Evolutionary conservation across 768 basidiomycete genomes (phyloP).

Genomic region (Udeniomyces megalosporus): DNA sequence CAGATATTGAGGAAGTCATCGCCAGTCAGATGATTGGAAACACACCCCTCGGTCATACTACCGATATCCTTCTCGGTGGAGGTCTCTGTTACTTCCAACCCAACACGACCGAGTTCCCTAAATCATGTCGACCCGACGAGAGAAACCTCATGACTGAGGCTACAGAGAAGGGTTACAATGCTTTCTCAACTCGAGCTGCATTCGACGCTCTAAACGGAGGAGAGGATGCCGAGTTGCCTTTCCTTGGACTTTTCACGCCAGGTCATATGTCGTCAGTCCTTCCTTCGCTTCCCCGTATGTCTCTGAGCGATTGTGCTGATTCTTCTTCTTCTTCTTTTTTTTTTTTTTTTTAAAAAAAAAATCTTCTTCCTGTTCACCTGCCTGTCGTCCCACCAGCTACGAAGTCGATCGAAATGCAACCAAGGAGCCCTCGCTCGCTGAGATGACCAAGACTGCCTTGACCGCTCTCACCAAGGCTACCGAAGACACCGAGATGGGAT

Average conservation of each 20-base stretch:
- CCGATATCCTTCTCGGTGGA: slow-evolving; percentile 25
- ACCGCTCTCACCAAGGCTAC: slow-evolving; percentile 14
- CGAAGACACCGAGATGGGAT: slow-evolving; percentile 15
- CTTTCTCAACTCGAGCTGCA: not conserved
- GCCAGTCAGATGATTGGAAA: slow-evolving; percentile 17
- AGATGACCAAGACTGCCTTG: slow-evolving; percentile 22
- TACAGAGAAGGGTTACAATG: slow-evolving; percentile 6
- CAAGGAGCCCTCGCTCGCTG: slow-evolving; percentile 19
- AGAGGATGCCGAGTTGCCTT: slow-evolving; percentile 6
- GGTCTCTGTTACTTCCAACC: slow-evolving; percentile 10
- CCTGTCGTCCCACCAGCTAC: slow-evolving; percentile 18
- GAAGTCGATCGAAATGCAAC: slow-evolving; percentile 22
- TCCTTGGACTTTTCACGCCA: slow-evolving; percentile 21
- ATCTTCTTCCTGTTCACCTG: not conserved
- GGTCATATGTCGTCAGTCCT: slow-evolving; percentile 9
- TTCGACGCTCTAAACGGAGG: slow-evolving; percentile 9
- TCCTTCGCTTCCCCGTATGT: not conserved
- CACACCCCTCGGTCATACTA: slow-evolving; percentile 14
- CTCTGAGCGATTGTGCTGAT: not conserved
- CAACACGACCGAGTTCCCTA: slow-evolving; percentile 3
- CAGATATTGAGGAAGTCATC: slow-evolving; percentile 16
- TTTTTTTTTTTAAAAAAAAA: not conserved
- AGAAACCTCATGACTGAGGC: slow-evolving; percentile 18
- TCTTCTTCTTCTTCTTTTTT: slow-evolving; percentile 12
- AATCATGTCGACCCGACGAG: slow-evolving; percentile 20